Base-by-base conservation (phyloP, 2,329 filamentous ascomycete genomes). In the Ophiostoma tasmaniense region DNA sequence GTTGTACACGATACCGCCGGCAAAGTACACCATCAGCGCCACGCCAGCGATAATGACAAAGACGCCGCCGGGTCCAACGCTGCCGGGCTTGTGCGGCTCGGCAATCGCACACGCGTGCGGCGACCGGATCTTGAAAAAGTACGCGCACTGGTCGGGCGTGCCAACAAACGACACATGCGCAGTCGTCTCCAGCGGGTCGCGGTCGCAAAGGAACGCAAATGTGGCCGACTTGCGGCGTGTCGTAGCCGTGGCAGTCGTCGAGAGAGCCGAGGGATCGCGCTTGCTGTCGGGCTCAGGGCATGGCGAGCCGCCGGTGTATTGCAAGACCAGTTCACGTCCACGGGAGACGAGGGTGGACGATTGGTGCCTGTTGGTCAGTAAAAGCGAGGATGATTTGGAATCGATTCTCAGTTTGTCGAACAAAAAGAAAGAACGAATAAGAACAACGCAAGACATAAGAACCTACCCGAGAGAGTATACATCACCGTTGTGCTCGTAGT, bases 1-100 rank as follows among this genome's bases (percentile, higher is more conserved):
- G 79, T 97, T 94, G 82, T 98, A 99, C 72, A 97, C 93, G 74
- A 96, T 90, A 75, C 95, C 95, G 73, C 95, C 95, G 50, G 96
- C 85, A 68, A 97, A 82, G 79, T 99, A 99, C 28, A 95, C 95
- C 11, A 94, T 80, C 50, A 97, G 84, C 11, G 93, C 91, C 70
- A 88, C 85, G 70, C 84, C 81, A 73, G 87, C 85, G 77, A 99
- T 98, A 72, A 98, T 90, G 71, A 91, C 90, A 76, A 99, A 99
- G 14, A 99, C 78, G 81, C 92, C 80, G 77, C 90, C 75, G 78
- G 95, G 80, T 76, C 91, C 79, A 82, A 89, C 80, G 79, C 89
- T 81, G 82, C 93, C 79, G 80, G 91, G 83, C 77, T 90, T 91
- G 77, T 90, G 87, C 69, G 89, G 87, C 76, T 89, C 86, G 62